These are phyloP conservation scores for Clavaria fumosa DNA, from an alignment of 768 basidiomycete genomes.

Conservation along the genomic window DNA sequence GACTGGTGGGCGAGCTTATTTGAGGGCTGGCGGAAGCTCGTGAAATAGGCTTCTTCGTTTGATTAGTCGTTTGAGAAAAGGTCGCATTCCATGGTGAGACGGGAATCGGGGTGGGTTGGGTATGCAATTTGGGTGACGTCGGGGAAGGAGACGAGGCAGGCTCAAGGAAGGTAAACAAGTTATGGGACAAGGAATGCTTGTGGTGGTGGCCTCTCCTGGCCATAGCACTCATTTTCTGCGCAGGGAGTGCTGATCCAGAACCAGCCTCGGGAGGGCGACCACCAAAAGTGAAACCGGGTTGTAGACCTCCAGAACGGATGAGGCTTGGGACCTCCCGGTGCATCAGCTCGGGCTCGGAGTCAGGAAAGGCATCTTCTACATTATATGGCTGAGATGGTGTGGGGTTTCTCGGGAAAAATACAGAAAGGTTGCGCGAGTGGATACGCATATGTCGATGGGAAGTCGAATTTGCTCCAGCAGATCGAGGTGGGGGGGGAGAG, in stretches of 20 bases:
- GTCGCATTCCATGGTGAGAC: constrained; percentile 54
- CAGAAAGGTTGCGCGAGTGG: constrained; percentile 82
- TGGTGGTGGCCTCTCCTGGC: constrained; percentile 70
- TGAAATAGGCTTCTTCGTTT: constrained; percentile 4
- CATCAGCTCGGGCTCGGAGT: constrained; percentile 29
- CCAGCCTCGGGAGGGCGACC: constrained; percentile 28
- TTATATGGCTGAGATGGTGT: constrained; percentile 43
- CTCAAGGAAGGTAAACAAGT: constrained; percentile 91
- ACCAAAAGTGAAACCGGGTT: constrained; percentile 52
- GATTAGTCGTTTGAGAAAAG: constrained; percentile 19
- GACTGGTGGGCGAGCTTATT: not conserved
- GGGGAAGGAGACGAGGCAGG: constrained; percentile 36
- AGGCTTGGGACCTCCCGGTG: constrained; percentile 23
- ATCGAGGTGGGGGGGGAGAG: constrained; percentile 2
- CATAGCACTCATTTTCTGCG: constrained; percentile 16
- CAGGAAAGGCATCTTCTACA: constrained; percentile 43
- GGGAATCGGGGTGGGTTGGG: constrained; percentile 43
- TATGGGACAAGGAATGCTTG: constrained; percentile 87
- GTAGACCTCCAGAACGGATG: constrained; percentile 22
- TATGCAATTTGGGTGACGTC: constrained; percentile 25
- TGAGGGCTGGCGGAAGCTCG: not conserved
- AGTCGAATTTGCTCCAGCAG: too few species aligned
- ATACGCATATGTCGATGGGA: constrained; percentile 47
- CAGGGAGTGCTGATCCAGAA: constrained; percentile 16
- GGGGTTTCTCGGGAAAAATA: constrained; percentile 81